Conservation (phyloP, 805 yeast genomes). For the Ogataea populi-albae region DNA sequence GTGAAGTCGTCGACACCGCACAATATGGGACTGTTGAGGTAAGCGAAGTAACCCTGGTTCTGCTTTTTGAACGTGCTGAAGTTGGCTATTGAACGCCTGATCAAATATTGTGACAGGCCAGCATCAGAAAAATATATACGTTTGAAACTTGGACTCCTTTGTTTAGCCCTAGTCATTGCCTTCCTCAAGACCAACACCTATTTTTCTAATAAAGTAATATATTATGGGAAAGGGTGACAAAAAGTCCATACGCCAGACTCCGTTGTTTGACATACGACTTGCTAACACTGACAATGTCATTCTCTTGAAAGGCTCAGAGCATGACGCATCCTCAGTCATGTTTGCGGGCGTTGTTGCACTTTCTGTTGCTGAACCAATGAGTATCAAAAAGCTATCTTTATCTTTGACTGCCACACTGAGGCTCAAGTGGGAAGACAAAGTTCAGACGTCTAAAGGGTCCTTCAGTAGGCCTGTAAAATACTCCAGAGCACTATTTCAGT, state of each 20-base stretch:
- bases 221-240: constrained; percentile 21
- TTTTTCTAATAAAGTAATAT: no score
- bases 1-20: no score
- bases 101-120: no score
- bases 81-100: no score
- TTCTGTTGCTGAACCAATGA: constrained; percentile 70
- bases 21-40: no score
- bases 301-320: constrained; percentile 72
- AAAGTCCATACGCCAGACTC: constrained; percentile 28
- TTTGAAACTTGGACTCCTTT: no score
- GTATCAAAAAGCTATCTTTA: constrained; percentile 61
- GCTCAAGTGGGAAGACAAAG: constrained; percentile 60
- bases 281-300: constrained; percentile 72
- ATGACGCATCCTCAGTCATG: constrained; percentile 73
- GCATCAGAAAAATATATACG: no score
- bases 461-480: constrained; percentile 45
- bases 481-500: constrained; percentile 68
- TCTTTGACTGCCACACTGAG: constrained; percentile 66
- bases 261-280: constrained; percentile 49
- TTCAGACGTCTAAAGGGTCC: constrained; percentile 44
- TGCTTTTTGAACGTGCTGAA: no score
- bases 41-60: no score
- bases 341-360: constrained; percentile 77
- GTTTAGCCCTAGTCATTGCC: no score
- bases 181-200: no score